phyloP scores from a whole-genome alignment of 257 asterid species.

The Salvia miltiorrhiza region DNA sequence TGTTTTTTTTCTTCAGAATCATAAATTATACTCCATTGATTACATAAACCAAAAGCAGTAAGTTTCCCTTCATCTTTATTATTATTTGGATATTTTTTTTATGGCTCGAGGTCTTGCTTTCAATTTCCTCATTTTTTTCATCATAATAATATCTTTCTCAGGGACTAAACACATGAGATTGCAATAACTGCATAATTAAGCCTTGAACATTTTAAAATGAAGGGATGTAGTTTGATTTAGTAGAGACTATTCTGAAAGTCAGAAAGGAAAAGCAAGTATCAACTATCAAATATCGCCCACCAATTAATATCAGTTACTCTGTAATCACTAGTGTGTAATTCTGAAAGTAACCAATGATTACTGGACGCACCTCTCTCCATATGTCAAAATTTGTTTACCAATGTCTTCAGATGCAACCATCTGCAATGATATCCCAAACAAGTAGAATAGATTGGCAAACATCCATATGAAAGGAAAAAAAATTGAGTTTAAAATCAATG shows the following conservation, averaged over 20 bases:
- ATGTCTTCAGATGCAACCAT: slow-evolving; percentile 81
- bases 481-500: not conserved
- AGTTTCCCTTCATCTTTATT: not conserved
- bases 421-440: slow-evolving; percentile 37
- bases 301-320: not conserved
- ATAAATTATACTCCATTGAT: not conserved
- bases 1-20: not conserved
- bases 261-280: not conserved
- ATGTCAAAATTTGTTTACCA: slow-evolving; percentile 81
- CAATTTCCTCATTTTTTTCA: not conserved
- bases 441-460: slow-evolving; percentile 6
- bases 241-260: not conserved
- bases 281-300: not conserved
- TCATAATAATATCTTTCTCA: not conserved
- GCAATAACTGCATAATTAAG: not conserved
- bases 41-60: not conserved
- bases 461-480: slow-evolving; percentile 1
- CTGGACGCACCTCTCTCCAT: slow-evolving; percentile 64
- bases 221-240: not conserved
- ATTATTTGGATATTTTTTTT: not conserved
- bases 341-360: not conserved
- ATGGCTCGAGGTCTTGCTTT: not conserved
- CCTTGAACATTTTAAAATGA: not conserved
- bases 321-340: not conserved
- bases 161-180: not conserved